Percentiles rank a stretch among this genome's conserved stretches.
Conservation (phyloP, 805 yeast genomes). For the Isabelozyma rhagii region DNA sequence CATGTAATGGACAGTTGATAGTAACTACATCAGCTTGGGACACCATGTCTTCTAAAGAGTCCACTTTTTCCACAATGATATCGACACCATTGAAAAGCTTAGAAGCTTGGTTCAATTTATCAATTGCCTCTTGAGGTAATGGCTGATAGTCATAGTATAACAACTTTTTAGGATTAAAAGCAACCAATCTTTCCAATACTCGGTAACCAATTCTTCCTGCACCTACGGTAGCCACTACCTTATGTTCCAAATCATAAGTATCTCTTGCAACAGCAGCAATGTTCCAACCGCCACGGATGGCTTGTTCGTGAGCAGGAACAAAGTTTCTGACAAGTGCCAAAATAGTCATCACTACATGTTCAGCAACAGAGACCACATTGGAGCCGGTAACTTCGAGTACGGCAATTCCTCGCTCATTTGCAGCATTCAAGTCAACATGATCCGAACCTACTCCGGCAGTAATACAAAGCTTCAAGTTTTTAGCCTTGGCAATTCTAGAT, state of each 20-base stretch:
- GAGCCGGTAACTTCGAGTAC: conserved; percentile 83
- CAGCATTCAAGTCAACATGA: conserved; percentile 70
- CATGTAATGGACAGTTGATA: conserved; percentile 74
- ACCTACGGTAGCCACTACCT: conserved; percentile 76
- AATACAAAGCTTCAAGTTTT: conserved; percentile 63
- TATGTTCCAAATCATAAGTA: conserved; percentile 71
- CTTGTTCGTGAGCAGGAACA: conserved; percentile 74
- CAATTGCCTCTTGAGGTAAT: conserved; percentile 50
- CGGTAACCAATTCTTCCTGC: conserved; percentile 81
- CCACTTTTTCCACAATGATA: conserved; percentile 55
- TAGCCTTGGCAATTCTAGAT: conserved; percentile 66
- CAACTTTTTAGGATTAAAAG: conserved; percentile 73
- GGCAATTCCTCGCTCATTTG: conserved; percentile 58
- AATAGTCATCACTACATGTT: conserved; percentile 74
- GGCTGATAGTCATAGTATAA: conserved; percentile 74
- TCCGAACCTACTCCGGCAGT: conserved; percentile 89
- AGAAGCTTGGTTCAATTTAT: conserved; percentile 35
- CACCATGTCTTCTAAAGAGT: conserved; percentile 60
- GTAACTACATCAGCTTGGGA: conserved; percentile 69
- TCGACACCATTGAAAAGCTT: conserved; percentile 49
- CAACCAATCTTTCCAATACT: conserved; percentile 64
- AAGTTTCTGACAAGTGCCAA: conserved; percentile 70
- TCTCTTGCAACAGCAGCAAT: conserved; percentile 74
- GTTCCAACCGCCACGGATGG: conserved; percentile 63
- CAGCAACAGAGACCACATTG: conserved; percentile 77